These are phyloP conservation scores for Diplosphaera chodatii DNA, from an alignment of 139 green algal genomes.

Conservation along the genomic window DNA sequence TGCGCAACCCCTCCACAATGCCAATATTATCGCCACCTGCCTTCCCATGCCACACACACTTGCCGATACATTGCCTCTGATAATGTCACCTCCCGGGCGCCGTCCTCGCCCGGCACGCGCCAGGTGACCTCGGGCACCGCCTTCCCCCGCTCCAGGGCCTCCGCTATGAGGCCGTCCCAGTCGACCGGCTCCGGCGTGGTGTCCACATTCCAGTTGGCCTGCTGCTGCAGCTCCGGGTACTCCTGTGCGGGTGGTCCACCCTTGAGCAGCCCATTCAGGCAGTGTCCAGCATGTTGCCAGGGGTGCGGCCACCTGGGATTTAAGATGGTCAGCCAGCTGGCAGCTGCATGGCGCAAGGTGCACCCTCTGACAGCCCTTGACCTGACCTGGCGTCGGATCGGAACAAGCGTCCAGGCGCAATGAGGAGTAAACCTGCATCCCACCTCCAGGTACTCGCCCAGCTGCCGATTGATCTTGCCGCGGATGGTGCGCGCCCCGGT, in stretches of 20 bases:
- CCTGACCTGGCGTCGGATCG: too few species aligned
- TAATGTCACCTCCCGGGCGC: constrained; percentile 27
- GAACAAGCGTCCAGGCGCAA: too few species aligned
- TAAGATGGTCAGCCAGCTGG: too few species aligned
- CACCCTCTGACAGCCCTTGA: too few species aligned
- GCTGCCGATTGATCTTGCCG: constrained; percentile 78
- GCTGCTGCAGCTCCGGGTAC: constrained; percentile 35
- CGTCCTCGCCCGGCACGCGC: constrained; percentile 67
- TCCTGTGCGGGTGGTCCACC: constrained; percentile 12
- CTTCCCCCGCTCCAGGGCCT: constrained; percentile 46
- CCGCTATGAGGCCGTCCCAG: constrained; percentile 71
- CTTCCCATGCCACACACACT: too few species aligned
- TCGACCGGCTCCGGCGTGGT: constrained; percentile 37
- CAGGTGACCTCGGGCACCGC: constrained; percentile 85
- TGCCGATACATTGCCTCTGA: too few species aligned
- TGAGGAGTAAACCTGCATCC: too few species aligned
- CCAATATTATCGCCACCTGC: too few species aligned
- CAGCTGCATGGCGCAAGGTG: too few species aligned
- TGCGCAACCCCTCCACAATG: too few species aligned
- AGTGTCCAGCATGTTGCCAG: too few species aligned
- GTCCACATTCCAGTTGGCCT: constrained; percentile 12
- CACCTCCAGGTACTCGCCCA: constrained; percentile 75
- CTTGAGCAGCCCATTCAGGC: neutral
- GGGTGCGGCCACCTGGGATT: too few species aligned
- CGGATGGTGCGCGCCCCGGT: constrained; percentile 85